Evolutionary conservation across 108 stramenopile species (phyloP).

Genomic region (Nitzschia putrida): DNA sequence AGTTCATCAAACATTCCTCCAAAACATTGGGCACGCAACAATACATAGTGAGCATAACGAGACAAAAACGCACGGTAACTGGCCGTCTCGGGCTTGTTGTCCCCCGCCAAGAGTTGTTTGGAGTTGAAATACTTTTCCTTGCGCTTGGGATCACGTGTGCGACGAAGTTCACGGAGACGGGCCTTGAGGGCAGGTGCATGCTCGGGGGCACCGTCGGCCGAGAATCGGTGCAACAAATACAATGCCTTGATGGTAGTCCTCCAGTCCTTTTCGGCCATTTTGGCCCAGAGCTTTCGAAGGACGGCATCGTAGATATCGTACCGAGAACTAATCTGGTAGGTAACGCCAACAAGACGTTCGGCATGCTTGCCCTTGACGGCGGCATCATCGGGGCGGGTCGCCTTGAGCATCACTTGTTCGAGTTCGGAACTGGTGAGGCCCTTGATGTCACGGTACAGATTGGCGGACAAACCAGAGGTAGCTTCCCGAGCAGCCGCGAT

Average conservation of each 20-base stretch:
- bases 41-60: slow-evolving; percentile 88
- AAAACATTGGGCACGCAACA: slow-evolving; percentile 87
- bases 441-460: slow-evolving; percentile 85
- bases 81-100: slow-evolving; percentile 63
- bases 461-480: slow-evolving; percentile 65
- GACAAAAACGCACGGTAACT: slow-evolving; percentile 79
- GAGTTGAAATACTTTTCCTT: slow-evolving; percentile 85
- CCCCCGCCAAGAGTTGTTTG: slow-evolving; percentile 74
- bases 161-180: slow-evolving; percentile 80
- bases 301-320: slow-evolving; percentile 92
- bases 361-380: slow-evolving; percentile 91
- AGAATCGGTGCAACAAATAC: slow-evolving; percentile 87
- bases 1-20: slow-evolving; percentile 88
- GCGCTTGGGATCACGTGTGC: slow-evolving; percentile 86
- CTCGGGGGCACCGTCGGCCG: slow-evolving; percentile 81
- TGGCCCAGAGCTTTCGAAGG: slow-evolving; percentile 86
- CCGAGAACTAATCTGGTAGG: slow-evolving; percentile 86
- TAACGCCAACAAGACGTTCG: slow-evolving; percentile 86
- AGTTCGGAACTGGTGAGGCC: slow-evolving; percentile 83
- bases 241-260: slow-evolving; percentile 85
- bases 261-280: slow-evolving; percentile 91
- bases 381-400: slow-evolving; percentile 82
- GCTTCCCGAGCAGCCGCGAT: slow-evolving; percentile 60
- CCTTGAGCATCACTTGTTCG: slow-evolving; percentile 91
- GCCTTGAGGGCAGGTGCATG: slow-evolving; percentile 86